Base-by-base conservation (phyloP, 129 eudicot genomes). In the Artemisia argyi region DNA sequence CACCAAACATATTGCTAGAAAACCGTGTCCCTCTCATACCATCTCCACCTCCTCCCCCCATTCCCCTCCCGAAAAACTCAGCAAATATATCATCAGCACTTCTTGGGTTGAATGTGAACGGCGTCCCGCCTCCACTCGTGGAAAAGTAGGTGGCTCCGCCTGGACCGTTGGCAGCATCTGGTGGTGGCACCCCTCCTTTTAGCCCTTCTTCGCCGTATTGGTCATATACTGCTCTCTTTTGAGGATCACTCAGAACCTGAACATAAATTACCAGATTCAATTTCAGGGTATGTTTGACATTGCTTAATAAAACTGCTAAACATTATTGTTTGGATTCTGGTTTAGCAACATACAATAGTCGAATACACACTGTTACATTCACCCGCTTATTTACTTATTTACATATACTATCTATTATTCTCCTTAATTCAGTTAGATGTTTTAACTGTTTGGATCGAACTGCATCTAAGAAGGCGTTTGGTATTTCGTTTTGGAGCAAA, bases 131-230 rank as follows among this genome's bases (percentile, higher is more conserved):
- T 14, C 78, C 82, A 26, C 83, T 84, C 46, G 80, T 76, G 19
- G 84, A 81, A 71, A 83, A 86, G 83, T 22, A 83, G 80, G 82
- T 68, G 56, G 95, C 71, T 6, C 89, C 87, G 48, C 75, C 85
- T 0, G 80, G 81, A 19, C 89, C 96, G 20, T 82, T 86, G 26
- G 87, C 91, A 11, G 91, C 91, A 2, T 54, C 91, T 2, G 96
- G 89, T 17, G 91, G 96, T 46, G 96, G 96, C 60, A 81, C 85
- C 58, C 74, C 79, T 10, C 86, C 88, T 61, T 83, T 86, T 17
- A 89, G 72, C 10, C 96, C 89, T 73, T 89, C 91, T 71, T 85
- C 96, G 26, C 91, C 96, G 15, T 83, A 86, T 42, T 83, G 91
- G 56, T 89, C 96, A 51, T 83, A 89, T 8, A 85, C 82, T 0